These are phyloP conservation scores for Sphagnum fallax DNA, from an alignment of 228 moss, liverwort and hornwort species.

Conservation along the genomic window DNA sequence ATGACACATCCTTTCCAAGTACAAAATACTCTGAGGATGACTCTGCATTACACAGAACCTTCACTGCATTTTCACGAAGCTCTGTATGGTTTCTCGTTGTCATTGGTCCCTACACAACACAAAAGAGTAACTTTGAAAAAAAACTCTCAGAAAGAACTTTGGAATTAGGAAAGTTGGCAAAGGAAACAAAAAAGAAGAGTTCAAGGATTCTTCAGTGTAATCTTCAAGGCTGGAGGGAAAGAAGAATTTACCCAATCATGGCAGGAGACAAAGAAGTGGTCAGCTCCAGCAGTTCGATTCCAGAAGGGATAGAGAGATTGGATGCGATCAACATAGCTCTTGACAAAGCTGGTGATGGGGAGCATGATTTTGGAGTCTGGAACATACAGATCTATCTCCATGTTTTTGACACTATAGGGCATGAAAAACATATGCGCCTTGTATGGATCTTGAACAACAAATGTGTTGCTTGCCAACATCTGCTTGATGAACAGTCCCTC, in stretches of 20 bases:
- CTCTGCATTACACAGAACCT: slow-evolving; percentile 72
- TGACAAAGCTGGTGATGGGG: slow-evolving; percentile 68
- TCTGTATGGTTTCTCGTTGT: slow-evolving; percentile 64
- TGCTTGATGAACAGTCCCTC: slow-evolving; percentile 77
- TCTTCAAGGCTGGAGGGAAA: background rate
- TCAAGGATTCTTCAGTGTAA: background rate
- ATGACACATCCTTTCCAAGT: slow-evolving; percentile 66
- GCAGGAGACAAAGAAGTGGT: slow-evolving; percentile 91
- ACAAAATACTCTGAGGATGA: slow-evolving; percentile 49
- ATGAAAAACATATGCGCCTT: slow-evolving; percentile 86
- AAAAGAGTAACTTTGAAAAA: background rate
- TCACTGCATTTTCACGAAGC: slow-evolving; percentile 70
- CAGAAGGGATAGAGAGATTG: slow-evolving; percentile 61
- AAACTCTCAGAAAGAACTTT: background rate
- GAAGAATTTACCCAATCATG: slow-evolving; percentile 71
- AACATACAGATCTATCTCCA: slow-evolving; percentile 60
- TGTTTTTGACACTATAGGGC: slow-evolving; percentile 81
- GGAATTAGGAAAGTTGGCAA: background rate
- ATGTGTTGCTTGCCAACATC: slow-evolving; percentile 27
- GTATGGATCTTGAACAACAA: slow-evolving; percentile 38
- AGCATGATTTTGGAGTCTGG: slow-evolving; percentile 61
- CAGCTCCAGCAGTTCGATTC: slow-evolving; percentile 79
- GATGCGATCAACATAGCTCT: slow-evolving; percentile 53
- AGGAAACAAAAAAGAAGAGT: background rate
- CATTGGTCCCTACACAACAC: slow-evolving; percentile 63